Evolutionary conservation across 163 green algal species (phyloP).

Genomic region (Coccomyxa subellipsoidea): DNA sequence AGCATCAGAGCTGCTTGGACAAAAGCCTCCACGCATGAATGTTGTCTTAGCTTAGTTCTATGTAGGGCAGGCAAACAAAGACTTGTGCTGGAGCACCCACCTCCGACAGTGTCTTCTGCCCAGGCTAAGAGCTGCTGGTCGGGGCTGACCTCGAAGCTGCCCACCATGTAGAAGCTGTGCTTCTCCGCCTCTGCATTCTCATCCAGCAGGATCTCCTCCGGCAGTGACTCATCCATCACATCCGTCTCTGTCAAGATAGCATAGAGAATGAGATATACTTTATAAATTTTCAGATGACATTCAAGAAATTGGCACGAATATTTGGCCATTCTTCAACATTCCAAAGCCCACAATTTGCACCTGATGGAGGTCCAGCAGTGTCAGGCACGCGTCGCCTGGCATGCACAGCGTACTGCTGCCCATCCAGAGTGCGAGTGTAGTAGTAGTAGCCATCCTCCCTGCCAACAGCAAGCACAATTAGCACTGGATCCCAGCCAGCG

Average conservation of each 20-base stretch:
- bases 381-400: constrained; percentile 56
- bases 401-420: constrained; percentile 58
- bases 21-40: too few species aligned
- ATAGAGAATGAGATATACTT: too few species aligned
- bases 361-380: constrained; percentile 16
- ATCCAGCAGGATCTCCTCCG: constrained; percentile 83
- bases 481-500: background rate
- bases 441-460: constrained; percentile 44
- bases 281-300: too few species aligned
- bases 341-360: background rate
- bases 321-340: too few species aligned
- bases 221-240: constrained; percentile 23
- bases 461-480: background rate
- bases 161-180: constrained; percentile 80
- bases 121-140: constrained; percentile 68
- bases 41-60: background rate
- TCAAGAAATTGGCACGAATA: too few species aligned
- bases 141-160: constrained; percentile 42
- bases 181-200: constrained; percentile 67
- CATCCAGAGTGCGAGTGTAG: constrained; percentile 60
- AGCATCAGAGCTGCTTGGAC: too few species aligned
- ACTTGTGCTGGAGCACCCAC: background rate
- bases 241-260: constrained; percentile 23
- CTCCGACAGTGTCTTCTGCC: constrained; percentile 69
- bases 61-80: background rate